Base-by-base conservation (phyloP, 1,284 basidiomycete species). In the Jaminaea rosea region DNA sequence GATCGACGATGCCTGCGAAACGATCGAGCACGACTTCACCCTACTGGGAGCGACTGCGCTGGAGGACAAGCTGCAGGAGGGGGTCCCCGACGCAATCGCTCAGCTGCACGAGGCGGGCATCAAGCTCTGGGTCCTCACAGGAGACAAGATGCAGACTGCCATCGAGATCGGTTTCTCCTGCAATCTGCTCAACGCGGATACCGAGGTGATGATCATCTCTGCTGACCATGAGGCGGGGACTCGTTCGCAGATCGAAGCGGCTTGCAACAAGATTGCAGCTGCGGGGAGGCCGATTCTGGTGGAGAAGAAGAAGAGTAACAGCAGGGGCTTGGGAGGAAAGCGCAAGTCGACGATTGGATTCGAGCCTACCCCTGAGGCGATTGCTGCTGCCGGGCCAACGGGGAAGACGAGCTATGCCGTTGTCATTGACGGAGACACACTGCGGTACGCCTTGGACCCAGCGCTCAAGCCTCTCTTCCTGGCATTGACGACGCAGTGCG, bases 91-190 rank as follows among this genome's bases (percentile, higher is more conserved):
- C 56, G 86, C 93, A 0, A 97, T 98, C 63, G 89, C 90, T 63
- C 86, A 81, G 53, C 78, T 98, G 17, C 92, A 96, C 70, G 79
- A 82, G 37, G 93, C 92, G 0, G 92, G 92, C 7, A 96, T 98
- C 79, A 97, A 96, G 77, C 77, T 98, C 2, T 98, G 93, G 92
- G 90, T 92, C 72, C 76, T 92, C 51, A 92, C 88, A 28, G 91
- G 91, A 46, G 92, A 97, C 78, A 97, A 97, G 76, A 80, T 96
- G 1, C 92, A 97, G 76, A 97, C 92, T 2, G 92, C 92, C 17
- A 96, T 97, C 70, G 92, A 97, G 74, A 97, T 97, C 55, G 85
- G 83, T 49, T 61, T 65, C 54, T 63, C 60, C 26, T 69, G 66
- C 59, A 53, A 58, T 51, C 51, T 55, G 42, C 50, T 60, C 9